These are phyloP conservation scores for Chlorociboria aeruginascens DNA, from an alignment of 495 filamentous ascomycete genomes.

Conservation along the genomic window DNA sequence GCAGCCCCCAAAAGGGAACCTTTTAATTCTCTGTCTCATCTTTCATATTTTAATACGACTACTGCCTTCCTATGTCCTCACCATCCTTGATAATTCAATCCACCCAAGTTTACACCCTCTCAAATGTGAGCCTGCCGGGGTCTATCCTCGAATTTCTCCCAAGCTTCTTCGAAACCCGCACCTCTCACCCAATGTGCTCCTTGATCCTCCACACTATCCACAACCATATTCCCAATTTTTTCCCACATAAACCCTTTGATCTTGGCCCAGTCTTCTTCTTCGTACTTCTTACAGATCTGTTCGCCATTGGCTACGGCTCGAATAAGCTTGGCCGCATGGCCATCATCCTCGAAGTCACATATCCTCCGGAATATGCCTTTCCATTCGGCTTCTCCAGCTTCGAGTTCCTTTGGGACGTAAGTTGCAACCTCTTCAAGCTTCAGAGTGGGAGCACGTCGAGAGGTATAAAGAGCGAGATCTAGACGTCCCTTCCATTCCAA, in stretches of 20 bases:
- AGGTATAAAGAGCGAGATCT: slow-evolving; percentile 52
- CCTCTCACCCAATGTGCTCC: slow-evolving; percentile 41
- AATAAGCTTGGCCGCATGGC: slow-evolving; percentile 63
- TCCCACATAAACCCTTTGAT: slow-evolving; percentile 62
- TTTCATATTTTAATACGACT: too few species aligned
- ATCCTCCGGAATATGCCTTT: slow-evolving; percentile 41
- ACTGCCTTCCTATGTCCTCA: too few species aligned
- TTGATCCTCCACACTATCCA: slow-evolving; percentile 39
- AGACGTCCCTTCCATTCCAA: slow-evolving; percentile 53
- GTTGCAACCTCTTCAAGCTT: slow-evolving; percentile 37
- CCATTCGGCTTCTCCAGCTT: slow-evolving; percentile 9
- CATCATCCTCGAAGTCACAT: slow-evolving; percentile 52
- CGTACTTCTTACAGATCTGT: slow-evolving; percentile 31
- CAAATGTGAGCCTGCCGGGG: background rate
- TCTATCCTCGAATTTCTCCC: slow-evolving; percentile 28
- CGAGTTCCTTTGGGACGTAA: slow-evolving; percentile 25
- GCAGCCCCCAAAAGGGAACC: too few species aligned
- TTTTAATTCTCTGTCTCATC: too few species aligned
- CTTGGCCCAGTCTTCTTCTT: slow-evolving; percentile 32
- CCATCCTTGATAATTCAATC: too few species aligned
- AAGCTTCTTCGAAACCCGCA: slow-evolving; percentile 45
- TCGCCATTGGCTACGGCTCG: slow-evolving; percentile 52
- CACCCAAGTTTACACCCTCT: too few species aligned
- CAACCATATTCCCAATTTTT: slow-evolving; percentile 51
- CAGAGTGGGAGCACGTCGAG: slow-evolving; percentile 39